Base-by-base conservation (phyloP, 352 stramenopile genomes). In the Sclerospora graminicola region DNA sequence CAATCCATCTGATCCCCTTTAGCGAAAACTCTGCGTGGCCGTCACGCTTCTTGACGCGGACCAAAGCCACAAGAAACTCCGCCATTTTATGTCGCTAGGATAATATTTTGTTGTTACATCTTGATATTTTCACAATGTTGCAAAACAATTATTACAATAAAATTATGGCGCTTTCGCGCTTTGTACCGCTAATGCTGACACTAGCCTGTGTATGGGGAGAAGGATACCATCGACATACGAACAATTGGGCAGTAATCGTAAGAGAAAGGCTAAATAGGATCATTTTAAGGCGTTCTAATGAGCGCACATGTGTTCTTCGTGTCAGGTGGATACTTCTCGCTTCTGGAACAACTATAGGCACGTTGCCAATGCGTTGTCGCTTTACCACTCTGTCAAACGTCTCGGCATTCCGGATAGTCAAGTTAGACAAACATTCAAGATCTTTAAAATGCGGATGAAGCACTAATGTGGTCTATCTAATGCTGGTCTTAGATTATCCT, bases 331-430 rank as follows among this genome's bases (percentile, higher is more conserved):
- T 23, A 97, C 90, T 21, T 97, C 89, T 65, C 81, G 89, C 67
- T 98, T 97, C 63, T 98, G 84, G 82, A 97, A 95, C 67, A 98
- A 98, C 64, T 98, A 98, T 66, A 84, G 94, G 27, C 94, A 98
- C 53, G 85, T 93, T 11, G 87, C 89, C 13, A 98, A 98, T 66
- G 88, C 88, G 35, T 66, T 98, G 27, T 95, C 84, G 30, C 73
- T 98, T 19, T 98, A 98, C 45, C 73, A 96, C 56, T 85, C 91
- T 6, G 77, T 97, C 8, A 95, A 96, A 61, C 62, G 80, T 15
- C 73, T 96, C 6, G 92, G 91, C 2, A 94, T 97, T 39, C 84
- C 88, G 0, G 92, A 98, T 52, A 95, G 87, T 36, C 92, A 98
- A 63, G 81, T 89, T 32, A 1, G 48, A n/a, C 7, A 27, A 36